These are phyloP conservation scores for Cordyceps sp. DNA, from an alignment of 2,329 filamentous ascomycete genomes.

Conservation along the genomic window DNA sequence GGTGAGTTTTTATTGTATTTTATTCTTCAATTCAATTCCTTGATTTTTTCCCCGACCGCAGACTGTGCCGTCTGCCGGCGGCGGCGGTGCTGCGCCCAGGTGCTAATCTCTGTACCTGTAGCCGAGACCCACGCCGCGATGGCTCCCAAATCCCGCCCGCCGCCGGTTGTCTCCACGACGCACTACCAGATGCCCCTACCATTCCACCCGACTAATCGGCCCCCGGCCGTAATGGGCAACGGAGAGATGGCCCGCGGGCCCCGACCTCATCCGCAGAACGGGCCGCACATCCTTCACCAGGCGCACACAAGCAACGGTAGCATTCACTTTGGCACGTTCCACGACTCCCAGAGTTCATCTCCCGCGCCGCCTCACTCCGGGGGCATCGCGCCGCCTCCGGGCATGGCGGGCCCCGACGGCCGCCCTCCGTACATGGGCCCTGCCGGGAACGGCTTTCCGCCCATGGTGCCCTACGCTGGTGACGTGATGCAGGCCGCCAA, in stretches of 20 bases:
- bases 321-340: slow-evolving; percentile 37
- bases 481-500: slow-evolving; percentile 17
- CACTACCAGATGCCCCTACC: slow-evolving; percentile 26
- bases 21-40: too few relatives aligned
- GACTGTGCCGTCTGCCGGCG: too few relatives aligned
- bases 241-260: slow-evolving; percentile 15
- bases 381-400: slow-evolving; percentile 31
- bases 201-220: slow-evolving; percentile 20
- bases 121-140: slow-evolving; percentile 1
- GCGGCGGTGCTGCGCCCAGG: too few relatives aligned
- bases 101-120: background rate
- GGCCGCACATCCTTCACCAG: slow-evolving; percentile 26
- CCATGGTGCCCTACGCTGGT: slow-evolving; percentile 18
- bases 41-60: too few relatives aligned
- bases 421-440: slow-evolving; percentile 16
- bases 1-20: slow-evolving; percentile 6
- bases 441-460: slow-evolving; percentile 18
- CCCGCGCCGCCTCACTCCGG: slow-evolving; percentile 33
- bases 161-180: slow-evolving; percentile 14
- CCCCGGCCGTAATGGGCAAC: slow-evolving; percentile 13
- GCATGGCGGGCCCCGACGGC: slow-evolving; percentile 18
- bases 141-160: slow-evolving; percentile 10
- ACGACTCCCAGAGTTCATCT: slow-evolving; percentile 39
- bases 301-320: slow-evolving; percentile 36
- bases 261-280: slow-evolving; percentile 16